Base-by-base conservation (phyloP, 257 asterid species). In the Orobanche coerulescens region DNA sequence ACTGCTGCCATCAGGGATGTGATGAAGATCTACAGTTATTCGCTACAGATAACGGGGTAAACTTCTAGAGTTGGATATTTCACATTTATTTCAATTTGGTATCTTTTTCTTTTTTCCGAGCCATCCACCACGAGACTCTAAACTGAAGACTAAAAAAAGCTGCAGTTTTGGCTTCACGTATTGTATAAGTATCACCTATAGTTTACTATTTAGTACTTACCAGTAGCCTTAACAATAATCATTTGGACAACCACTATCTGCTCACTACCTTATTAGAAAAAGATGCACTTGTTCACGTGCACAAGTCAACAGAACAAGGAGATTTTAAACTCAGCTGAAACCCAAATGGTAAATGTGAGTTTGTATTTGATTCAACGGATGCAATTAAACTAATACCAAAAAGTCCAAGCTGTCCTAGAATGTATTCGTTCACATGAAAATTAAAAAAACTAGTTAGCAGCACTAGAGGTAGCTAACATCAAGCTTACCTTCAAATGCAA, bases 401-500 rank as follows among this genome's bases (percentile, higher is more conserved):
- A 65, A 20, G 8, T 30, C 50, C 16, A 51, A 42, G 54, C 20
- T 33, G 51, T n/a, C 42, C 24, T 5, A 57, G 18, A 50, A 18
- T 16, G 47, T 12, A 31, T n/a, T 22, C 1, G 46, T 67, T 67
- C 16, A 43, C 4, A 34, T 11, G 37, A 37, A 55, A 19, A n/a
- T n/a, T n/a, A n/a, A n/a, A n/a, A n/a, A n/a, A 33, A 33, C 44
- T 36, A 69, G 18, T 51, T 13, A 46, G 14, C 37, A 57, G 8
- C 33, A 30, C 15, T 39, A 63, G 46, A 48, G 37, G 59, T 36
- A 24, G 56, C 40, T 23, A 42, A 58, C 7, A 58, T 53, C 47
- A 25, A 5, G 33, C 55, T 49, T 62, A 88, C 96, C 96, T 89
- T 89, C 73, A 89, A 75, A 80, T 89, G 96, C 72, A 89, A 76